Evolutionary conservation across 2,329 filamentous ascomycete genomes (phyloP).

Genomic region (Helminthosporium solani): DNA sequence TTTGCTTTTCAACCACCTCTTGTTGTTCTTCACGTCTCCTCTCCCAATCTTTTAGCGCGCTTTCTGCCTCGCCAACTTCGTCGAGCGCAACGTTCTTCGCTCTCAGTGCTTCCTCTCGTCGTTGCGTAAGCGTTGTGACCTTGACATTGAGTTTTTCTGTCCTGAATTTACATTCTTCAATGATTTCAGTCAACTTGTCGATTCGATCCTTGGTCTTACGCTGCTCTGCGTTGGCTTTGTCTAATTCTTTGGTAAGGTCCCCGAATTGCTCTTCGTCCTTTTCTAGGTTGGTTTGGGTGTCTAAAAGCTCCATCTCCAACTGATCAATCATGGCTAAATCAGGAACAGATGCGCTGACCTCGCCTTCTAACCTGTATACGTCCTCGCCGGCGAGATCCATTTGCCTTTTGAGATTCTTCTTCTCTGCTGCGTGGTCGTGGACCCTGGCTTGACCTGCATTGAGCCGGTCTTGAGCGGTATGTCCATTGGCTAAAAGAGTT

Average conservation of each 20-base stretch:
- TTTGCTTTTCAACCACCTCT: slow-evolving; percentile 25
- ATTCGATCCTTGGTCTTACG: slow-evolving; percentile 31
- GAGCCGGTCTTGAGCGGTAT: slow-evolving; percentile 42
- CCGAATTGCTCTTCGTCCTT: slow-evolving; percentile 45
- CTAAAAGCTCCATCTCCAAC: slow-evolving; percentile 53
- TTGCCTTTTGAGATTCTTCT: slow-evolving; percentile 54
- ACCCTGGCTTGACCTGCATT: slow-evolving; percentile 53
- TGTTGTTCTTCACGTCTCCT: slow-evolving; percentile 29
- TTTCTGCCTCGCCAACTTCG: slow-evolving; percentile 35
- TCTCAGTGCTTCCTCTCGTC: slow-evolving; percentile 38
- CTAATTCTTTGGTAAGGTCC: slow-evolving; percentile 51
- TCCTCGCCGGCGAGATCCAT: slow-evolving; percentile 62
- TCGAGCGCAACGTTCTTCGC: slow-evolving; percentile 47
- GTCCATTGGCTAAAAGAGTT: slow-evolving; percentile 33
- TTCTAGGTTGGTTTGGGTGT: slow-evolving; percentile 52
- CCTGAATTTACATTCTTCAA: slow-evolving; percentile 23
- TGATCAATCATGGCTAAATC: slow-evolving; percentile 59
- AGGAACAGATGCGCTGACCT: slow-evolving; percentile 57
- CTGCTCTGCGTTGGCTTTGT: slow-evolving; percentile 43
- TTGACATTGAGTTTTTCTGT: slow-evolving; percentile 33
- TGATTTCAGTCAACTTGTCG: slow-evolving; percentile 28
- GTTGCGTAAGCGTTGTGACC: slow-evolving; percentile 30
- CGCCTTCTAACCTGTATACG: slow-evolving; percentile 67
- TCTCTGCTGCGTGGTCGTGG: slow-evolving; percentile 50
- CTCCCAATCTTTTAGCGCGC: slow-evolving; percentile 29